These are phyloP conservation scores for Athelia sp. DNA, from an alignment of 1,284 basidiomycete genomes.

Conservation along the genomic window DNA sequence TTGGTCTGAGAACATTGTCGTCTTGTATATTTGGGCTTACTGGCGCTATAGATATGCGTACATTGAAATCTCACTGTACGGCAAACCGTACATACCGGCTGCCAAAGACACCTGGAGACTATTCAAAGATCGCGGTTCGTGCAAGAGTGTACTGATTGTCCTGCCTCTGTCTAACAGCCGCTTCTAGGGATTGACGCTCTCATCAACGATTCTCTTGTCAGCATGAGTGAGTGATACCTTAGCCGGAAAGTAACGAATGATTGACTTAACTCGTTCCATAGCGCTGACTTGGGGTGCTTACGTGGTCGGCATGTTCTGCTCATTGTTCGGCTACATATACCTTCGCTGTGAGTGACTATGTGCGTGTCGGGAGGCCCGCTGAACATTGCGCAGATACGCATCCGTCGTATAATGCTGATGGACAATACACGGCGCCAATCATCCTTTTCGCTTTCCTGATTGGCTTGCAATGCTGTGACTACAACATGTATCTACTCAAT, in stretches of 20 bases:
- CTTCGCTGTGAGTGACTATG: constrained; percentile 51
- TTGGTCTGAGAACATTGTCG: too few relatives aligned
- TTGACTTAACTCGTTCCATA: constrained; percentile 14
- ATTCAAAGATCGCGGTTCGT: constrained; percentile 71
- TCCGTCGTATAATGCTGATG: constrained; percentile 67
- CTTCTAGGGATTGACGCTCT: constrained; percentile 68
- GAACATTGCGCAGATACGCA: constrained; percentile 45
- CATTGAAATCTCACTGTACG: constrained; percentile 86
- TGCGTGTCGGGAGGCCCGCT: constrained; percentile 4
- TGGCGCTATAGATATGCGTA: constrained; percentile 58
- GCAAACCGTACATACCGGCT: constrained; percentile 82
- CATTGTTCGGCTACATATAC: constrained; percentile 81
- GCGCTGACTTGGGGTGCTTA: constrained; percentile 76
- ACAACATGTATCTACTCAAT: constrained; percentile 7
- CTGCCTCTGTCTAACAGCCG: neutral
- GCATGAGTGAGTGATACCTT: constrained; percentile 53
- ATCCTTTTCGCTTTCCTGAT: constrained; percentile 80
- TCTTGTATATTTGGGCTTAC: too few relatives aligned
- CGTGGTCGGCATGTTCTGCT: constrained; percentile 71
- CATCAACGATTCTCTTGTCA: constrained; percentile 82
- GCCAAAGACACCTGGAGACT: constrained; percentile 90
- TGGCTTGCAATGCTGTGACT: constrained; percentile 66
- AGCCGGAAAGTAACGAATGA: too few relatives aligned
- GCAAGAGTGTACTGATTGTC: neutral
- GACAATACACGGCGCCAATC: constrained; percentile 75